Conservation (phyloP, 495 filamentous ascomycete genomes). For the Emericellopsis terricola region DNA sequence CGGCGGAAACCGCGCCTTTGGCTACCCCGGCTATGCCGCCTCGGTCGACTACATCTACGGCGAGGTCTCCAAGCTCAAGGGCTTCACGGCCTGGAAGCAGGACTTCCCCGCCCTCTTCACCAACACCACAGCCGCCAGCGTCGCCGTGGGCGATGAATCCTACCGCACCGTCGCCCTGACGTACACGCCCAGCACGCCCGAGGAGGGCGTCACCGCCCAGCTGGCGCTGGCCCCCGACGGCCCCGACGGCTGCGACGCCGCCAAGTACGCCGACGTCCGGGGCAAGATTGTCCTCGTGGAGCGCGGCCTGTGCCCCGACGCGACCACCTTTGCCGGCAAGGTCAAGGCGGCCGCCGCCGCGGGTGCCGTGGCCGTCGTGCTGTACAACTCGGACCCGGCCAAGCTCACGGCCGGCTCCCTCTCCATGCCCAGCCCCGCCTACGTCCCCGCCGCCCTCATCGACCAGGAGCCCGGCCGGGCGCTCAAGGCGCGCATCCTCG, state of each 20-base stretch:
- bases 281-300: constrained; percentile 27
- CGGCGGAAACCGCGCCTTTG: constrained; percentile 30
- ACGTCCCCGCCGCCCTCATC: constrained; percentile 14
- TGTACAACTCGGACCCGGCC: constrained; percentile 9
- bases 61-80: constrained; percentile 9
- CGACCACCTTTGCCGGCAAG: constrained; percentile 11
- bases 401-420: constrained; percentile 11
- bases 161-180: constrained; percentile 20
- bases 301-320: constrained; percentile 13
- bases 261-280: constrained; percentile 12
- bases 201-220: constrained; percentile 15
- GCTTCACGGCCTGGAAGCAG: constrained; percentile 16
- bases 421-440: neutral
- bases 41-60: constrained; percentile 24
- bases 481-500: constrained; percentile 6
- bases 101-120: constrained; percentile 23
- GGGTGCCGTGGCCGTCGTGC: constrained; percentile 12
- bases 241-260: constrained; percentile 15
- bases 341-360: constrained; percentile 7
- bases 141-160: constrained; percentile 14
- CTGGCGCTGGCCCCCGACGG: constrained; percentile 20
- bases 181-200: constrained; percentile 23
- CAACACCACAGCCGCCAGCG: constrained; percentile 14
- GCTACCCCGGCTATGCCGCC: constrained; percentile 23
- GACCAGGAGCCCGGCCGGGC: constrained; percentile 5